These are phyloP conservation scores for Aspergillus phoenicis DNA, from an alignment of 2,329 filamentous ascomycete species.

Conservation along the genomic window DNA sequence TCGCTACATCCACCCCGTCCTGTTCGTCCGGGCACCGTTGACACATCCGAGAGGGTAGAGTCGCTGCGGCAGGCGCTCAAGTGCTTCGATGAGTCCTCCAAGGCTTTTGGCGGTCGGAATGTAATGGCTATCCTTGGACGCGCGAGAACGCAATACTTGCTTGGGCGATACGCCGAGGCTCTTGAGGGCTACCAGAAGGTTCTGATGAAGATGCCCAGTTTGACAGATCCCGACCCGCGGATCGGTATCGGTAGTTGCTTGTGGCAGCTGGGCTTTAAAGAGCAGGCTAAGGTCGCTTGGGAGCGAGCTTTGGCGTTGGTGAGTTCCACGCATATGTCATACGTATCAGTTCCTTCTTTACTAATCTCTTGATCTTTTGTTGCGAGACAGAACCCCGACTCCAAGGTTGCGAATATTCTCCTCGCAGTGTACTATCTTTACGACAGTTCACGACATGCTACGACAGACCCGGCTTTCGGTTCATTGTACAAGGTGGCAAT, in stretches of 20 bases:
- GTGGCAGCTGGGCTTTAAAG: conserved; percentile 94
- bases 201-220: conserved; percentile 78
- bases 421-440: conserved; percentile 89
- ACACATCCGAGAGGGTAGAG: conserved; percentile 72
- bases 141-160: conserved; percentile 80
- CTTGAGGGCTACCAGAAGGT: conserved; percentile 84
- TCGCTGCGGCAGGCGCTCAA: conserved; percentile 83
- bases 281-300: conserved; percentile 89
- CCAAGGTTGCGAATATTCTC: conserved; percentile 86
- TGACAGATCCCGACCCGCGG: conserved; percentile 90
- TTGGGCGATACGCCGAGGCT: conserved; percentile 83
- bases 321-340: conserved; percentile 35
- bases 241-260: conserved; percentile 96
- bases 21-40: conserved; percentile 62
- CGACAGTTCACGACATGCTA: conserved; percentile 77
- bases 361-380: background rate
- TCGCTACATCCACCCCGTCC: conserved; percentile 77
- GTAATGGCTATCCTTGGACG: conserved; percentile 91
- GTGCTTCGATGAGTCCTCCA: conserved; percentile 90
- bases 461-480: conserved; percentile 82
- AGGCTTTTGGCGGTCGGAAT: conserved; percentile 81
- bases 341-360: background rate
- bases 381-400: conserved; percentile 64
- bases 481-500: conserved; percentile 89
- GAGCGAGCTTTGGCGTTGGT: conserved; percentile 78